Conservation (phyloP, 805 yeast genomes). For the Lipomyces starkeyi region DNA sequence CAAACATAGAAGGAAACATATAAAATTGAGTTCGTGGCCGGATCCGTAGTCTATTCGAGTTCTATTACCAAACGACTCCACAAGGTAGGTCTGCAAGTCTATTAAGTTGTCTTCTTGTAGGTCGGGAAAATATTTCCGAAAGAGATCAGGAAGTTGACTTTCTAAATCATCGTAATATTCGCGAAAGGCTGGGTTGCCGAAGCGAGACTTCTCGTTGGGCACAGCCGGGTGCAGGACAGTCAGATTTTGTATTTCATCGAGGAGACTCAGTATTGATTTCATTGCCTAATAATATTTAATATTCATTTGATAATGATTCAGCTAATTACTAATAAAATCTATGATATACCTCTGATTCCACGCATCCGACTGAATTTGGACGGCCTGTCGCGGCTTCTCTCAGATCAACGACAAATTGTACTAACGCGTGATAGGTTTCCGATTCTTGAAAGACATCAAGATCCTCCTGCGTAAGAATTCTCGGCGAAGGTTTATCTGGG, state of each 20-base stretch:
- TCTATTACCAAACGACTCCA: conserved; percentile 82
- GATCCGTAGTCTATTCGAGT: conserved; percentile 94
- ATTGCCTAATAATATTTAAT: neutral
- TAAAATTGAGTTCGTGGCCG: conserved; percentile 91
- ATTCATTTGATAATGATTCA: neutral
- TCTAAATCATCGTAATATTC: conserved; percentile 76
- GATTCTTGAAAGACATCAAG: conserved; percentile 64
- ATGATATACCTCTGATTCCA: conserved; percentile 44
- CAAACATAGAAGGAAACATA: conserved; percentile 68
- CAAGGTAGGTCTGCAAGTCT: conserved; percentile 65
- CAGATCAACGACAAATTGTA: conserved; percentile 61
- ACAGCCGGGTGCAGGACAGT: conserved; percentile 69
- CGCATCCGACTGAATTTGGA: conserved; percentile 57
- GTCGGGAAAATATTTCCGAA: conserved; percentile 25
- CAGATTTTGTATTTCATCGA: conserved; percentile 55
- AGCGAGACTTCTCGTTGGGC: conserved; percentile 72
- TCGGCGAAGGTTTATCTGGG: conserved; percentile 12
- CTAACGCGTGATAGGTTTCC: conserved; percentile 55
- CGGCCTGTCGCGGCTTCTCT: conserved; percentile 70
- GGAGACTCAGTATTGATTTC: conserved; percentile 42
- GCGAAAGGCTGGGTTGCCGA: conserved; percentile 89
- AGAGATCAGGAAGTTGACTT: neutral
- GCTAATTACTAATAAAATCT: neutral
- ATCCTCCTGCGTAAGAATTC: conserved; percentile 62
- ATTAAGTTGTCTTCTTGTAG: neutral